Evolutionary conservation across 108 stramenopile species (phyloP), one percentile per base, ranked within the genome.

Genomic region (Cylindrotheca closterium): DNA sequence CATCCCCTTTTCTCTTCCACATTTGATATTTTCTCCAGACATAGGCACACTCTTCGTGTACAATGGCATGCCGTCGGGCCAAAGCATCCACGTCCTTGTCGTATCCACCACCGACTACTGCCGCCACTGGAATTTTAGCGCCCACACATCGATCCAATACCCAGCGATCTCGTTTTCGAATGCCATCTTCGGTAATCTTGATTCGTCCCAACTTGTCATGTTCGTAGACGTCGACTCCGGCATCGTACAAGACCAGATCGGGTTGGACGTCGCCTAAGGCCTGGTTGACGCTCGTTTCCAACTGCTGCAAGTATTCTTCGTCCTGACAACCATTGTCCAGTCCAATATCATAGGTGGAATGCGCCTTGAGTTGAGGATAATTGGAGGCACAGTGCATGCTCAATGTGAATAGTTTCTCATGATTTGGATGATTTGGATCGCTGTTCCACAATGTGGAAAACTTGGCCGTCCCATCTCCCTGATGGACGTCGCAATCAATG

Each of bases 401-500:
- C 17, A 91, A 59, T 3, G 89, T 94, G 32, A 72, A 78, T 12
- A 89, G 49, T 15, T 7, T 15, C 7, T 42, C 15, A 49, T 70
- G 78, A 4, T 58, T 23, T 24, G 76, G 55, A 23, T 58, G 10
- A 18, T 56, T 47, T 42, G 37, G 37, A 42, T 42, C 37, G 0
- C 15, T 21, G 2, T 57, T 45, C 66, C 66, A 67, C 18, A 74
- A 49, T 12, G 30, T 33, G 2, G 60, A 54, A 59, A 83, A 78
- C 56, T 65, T 32, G 46, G 78, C 79, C 12, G 82, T 83, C 1
- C 86, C 86, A 65, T 87, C 82, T 0, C 81, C 93, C 55, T 94
- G 93, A 77, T 94, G 93, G 2, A 91, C 93, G 67, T 94, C 93
- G 32, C 85, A 85, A 71, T 94, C 93, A 32, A 94, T 79, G 27